Evolutionary conservation across 306 rosid species (phyloP), one percentile per base, ranked within the genome.

Genomic region (Quercus rubra): DNA sequence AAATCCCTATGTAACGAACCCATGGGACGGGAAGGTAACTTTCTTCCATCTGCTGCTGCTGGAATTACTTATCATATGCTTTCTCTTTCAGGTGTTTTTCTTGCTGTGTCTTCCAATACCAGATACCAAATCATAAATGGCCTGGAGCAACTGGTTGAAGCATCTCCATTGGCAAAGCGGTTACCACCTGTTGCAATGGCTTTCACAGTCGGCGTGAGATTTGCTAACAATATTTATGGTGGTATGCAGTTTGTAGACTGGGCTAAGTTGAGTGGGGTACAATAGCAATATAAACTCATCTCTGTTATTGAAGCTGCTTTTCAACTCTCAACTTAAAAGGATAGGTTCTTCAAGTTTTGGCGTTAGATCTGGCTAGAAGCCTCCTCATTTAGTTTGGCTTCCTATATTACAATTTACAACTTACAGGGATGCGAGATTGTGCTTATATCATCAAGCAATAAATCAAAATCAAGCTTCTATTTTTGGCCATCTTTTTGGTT

Each of bases 171-270:
- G 87, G 97, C 92, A 6, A 92, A 90, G 91, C 90, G 86, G 83
- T 77, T 90, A 75, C 98, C 98, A 1, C 86, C 88, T 21, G 92
- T 95, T 43, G 98, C 99, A 20, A 63, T 90, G 93, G 90, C 93
- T 15, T 95, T 95, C 86, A 95, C 99, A 0, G 88, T 95, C 0
- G 95, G 98, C 15, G 92, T 92, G 51, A 79, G 99, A 41, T 95
- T 91, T 30, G 92, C 96, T 11, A 95, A 95, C 91, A 95, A 92
- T 82, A 78, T 95, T 27, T 94, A 92, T 58, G 98, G 93, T 61
- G 98, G 97, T 15, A 94, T 94, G 97, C 98, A 94, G 85, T 94
- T 94, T 20, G 84, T 94, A 46, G 98, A 94, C 82, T 94, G 98
- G 98, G 98, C 98, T 56, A 89, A 90, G 79, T 83, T 33, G 93